A percentile compares a stretch with the other conserved stretches of the same genome.
These are phyloP conservation scores for Tylopilus rubrobrunneus DNA, from an alignment of 768 basidiomycete species.

Conservation along the genomic window DNA sequence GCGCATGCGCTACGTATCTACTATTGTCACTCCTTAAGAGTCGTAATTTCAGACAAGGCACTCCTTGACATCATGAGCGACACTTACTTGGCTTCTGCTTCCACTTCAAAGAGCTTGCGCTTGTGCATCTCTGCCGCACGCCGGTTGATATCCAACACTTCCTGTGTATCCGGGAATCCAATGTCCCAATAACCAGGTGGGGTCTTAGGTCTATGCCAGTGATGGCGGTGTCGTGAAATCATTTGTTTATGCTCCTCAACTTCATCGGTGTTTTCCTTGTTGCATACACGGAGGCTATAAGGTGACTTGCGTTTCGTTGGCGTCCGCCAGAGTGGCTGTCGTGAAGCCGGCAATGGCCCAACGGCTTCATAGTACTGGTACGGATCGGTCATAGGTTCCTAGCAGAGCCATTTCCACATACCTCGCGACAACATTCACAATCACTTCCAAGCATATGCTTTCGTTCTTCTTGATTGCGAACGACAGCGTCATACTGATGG, in stretches of 20 bases:
- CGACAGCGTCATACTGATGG: constrained; percentile 75
- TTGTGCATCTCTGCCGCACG: constrained; percentile 69
- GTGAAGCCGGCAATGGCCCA: constrained; percentile 66
- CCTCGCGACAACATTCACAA: constrained; percentile 80
- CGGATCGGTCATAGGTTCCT: neutral
- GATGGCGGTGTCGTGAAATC: constrained; percentile 69
- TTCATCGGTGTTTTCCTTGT: constrained; percentile 33
- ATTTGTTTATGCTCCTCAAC: constrained; percentile 57
- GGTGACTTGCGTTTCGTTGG: constrained; percentile 37
- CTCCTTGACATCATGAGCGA: neutral
- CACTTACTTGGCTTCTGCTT: constrained; percentile 55
- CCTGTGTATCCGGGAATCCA: constrained; percentile 85
- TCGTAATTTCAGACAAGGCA: neutral
- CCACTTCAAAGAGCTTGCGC: constrained; percentile 56
- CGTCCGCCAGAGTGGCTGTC: constrained; percentile 73
- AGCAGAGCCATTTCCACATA: constrained; percentile 31
- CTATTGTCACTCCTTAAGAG: constrained; percentile 17
- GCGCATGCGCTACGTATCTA: constrained; percentile 26
- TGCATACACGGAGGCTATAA: neutral
- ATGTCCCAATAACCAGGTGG: constrained; percentile 91
- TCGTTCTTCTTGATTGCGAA: constrained; percentile 61
- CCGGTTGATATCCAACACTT: constrained; percentile 70
- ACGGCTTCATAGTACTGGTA: constrained; percentile 75
- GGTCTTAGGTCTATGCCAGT: constrained; percentile 67
- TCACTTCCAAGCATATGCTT: constrained; percentile 67